Conservation (phyloP, 139 green algal genomes). For the Chlorella vulgaris region DNA sequence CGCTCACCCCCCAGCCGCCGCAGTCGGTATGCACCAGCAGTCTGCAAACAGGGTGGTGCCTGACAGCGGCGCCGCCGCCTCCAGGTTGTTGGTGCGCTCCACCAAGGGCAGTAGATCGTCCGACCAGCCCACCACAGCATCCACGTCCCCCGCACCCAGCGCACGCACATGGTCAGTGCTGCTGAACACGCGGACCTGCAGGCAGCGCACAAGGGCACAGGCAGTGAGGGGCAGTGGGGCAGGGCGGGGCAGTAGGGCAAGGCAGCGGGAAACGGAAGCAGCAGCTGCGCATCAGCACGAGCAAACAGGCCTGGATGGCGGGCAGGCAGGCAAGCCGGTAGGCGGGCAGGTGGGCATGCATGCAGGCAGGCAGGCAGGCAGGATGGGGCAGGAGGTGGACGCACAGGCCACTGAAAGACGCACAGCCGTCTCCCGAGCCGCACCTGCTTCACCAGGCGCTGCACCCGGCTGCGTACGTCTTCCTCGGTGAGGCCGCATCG, state of each 20-base stretch:
- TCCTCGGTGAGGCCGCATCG: conserved; percentile 43
- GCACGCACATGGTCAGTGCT: conserved; percentile 69
- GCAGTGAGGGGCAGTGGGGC: no score
- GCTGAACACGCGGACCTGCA: conserved; percentile 72
- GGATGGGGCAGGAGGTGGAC: no score
- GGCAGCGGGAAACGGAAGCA: no score
- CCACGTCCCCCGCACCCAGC: conserved; percentile 73
- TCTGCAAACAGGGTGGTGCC: conserved; percentile 25
- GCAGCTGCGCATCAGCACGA: no score
- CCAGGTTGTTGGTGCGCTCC: conserved; percentile 14
- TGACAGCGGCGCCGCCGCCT: conserved; percentile 7
- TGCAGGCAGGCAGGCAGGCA: no score
- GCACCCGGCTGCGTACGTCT: conserved; percentile 37
- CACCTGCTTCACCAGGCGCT: conserved; percentile 45
- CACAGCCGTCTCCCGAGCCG: background rate
- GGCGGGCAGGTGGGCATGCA: background rate
- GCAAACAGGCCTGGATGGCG: no score
- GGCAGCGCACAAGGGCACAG: no score
- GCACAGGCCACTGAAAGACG: background rate
- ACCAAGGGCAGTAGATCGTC: conserved; percentile 23
- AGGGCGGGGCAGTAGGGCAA: no score
- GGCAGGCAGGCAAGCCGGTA: no score
- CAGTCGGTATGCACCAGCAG: conserved; percentile 24
- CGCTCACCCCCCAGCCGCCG: conserved; percentile 22
- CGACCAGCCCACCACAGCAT: conserved; percentile 72